These are phyloP conservation scores for Simplicillium aogashimaense DNA, from an alignment of 2,329 filamentous ascomycete species.

Conservation along the genomic window DNA sequence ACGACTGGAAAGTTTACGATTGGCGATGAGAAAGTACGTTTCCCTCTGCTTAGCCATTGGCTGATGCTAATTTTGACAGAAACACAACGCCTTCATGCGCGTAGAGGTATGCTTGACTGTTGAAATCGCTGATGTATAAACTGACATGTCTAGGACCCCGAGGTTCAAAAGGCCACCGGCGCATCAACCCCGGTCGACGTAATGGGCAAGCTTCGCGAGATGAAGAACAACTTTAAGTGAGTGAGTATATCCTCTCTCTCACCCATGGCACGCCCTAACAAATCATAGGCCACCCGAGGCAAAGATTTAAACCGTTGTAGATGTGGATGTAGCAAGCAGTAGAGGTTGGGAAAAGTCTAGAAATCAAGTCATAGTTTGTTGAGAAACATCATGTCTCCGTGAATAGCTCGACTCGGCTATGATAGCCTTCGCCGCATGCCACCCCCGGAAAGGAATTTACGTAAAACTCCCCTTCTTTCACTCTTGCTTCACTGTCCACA, in stretches of 20 bases:
- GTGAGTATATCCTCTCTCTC: slow-evolving; percentile 19
- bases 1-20: slow-evolving; percentile 97
- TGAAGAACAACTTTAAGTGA: slow-evolving; percentile 75
- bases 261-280: slow-evolving; percentile 1
- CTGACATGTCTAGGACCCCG: slow-evolving; percentile 51
- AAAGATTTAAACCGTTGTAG: slow-evolving; percentile 11
- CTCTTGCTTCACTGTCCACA: slow-evolving; percentile 63
- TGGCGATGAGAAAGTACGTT: slow-evolving; percentile 79
- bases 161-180: slow-evolving; percentile 74
- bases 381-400: slow-evolving; percentile 21
- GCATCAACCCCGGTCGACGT: slow-evolving; percentile 73
- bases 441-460: slow-evolving; percentile 17
- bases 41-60: not conserved
- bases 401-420: slow-evolving; percentile 19
- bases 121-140: not conserved
- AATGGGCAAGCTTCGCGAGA: slow-evolving; percentile 75
- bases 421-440: slow-evolving; percentile 17
- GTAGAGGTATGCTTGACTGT: slow-evolving; percentile 48
- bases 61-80: slow-evolving; percentile 31
- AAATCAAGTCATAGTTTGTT: not conserved
- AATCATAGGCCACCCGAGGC: slow-evolving; percentile 15
- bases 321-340: slow-evolving; percentile 15
- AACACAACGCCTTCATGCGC: slow-evolving; percentile 96
- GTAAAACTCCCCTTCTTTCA: slow-evolving; percentile 21
- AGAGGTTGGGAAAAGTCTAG: slow-evolving; percentile 15